A percentile compares a stretch with the other conserved stretches of the same genome.
Conservation (phyloP, 2,329 filamentous ascomycete genomes). For the Phialophora expanda region DNA sequence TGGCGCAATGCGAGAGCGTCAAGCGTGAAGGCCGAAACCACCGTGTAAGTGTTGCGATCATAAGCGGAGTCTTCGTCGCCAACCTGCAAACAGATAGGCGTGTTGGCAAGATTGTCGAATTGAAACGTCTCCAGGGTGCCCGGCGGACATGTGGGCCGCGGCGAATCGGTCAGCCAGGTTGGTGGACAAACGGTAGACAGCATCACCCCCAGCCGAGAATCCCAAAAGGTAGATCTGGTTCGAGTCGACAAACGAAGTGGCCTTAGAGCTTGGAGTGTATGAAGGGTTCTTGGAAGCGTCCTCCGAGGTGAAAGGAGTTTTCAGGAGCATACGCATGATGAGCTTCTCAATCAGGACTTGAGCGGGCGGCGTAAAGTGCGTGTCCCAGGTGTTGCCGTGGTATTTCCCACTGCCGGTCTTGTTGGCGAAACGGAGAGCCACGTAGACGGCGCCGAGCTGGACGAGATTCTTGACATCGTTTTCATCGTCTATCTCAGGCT, state of each 20-base stretch:
- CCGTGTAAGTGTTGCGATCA: too few relatives aligned
- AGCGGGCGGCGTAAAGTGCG: neutral
- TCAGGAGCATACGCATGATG: constrained; percentile 1
- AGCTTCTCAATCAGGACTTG: constrained; percentile 6
- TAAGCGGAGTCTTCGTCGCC: too few relatives aligned
- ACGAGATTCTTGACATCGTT: neutral
- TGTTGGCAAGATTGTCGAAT: too few relatives aligned
- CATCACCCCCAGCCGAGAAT: constrained; percentile 1
- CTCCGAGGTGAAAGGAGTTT: constrained; percentile 3
- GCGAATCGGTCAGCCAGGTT: constrained; percentile 5
- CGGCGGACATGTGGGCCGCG: too few relatives aligned
- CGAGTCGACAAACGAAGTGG: constrained; percentile 3
- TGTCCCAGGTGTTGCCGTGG: constrained; percentile 4
- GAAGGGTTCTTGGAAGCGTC: constrained; percentile 7
- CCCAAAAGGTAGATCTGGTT: constrained; percentile 5
- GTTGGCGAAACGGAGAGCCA: constrained; percentile 5
- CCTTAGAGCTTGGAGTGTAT: constrained; percentile 1
- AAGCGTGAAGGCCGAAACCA: too few relatives aligned
- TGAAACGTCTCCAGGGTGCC: too few relatives aligned
- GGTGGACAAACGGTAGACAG: constrained; percentile 1
- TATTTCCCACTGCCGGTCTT: constrained; percentile 3
- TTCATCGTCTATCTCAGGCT: neutral
- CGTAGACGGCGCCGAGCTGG: constrained; percentile 2
- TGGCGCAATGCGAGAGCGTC: too few relatives aligned
- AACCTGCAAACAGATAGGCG: too few relatives aligned